Conservation (phyloP, 2,329 filamentous ascomycete genomes). For the Hawksworthiomyces lignivorus region DNA sequence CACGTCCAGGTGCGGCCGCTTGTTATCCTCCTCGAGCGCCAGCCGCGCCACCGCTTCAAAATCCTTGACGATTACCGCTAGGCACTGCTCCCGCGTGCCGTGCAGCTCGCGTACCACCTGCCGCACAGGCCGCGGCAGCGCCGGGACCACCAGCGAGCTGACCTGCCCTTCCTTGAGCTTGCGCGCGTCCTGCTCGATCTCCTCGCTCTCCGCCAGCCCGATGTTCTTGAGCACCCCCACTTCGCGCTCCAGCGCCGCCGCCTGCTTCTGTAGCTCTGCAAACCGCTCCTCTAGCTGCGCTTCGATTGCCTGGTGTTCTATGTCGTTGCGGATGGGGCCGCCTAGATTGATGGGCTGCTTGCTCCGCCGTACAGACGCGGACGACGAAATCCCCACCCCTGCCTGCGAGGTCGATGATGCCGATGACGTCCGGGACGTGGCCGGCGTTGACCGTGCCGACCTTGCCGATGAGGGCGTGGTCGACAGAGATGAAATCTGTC, state of each 20-base stretch:
- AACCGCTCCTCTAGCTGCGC: not conserved
- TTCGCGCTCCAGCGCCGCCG: conserved; percentile 10
- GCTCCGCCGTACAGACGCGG: not conserved
- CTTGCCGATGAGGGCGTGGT: conserved; percentile 6
- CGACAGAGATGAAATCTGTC: conserved; percentile 2
- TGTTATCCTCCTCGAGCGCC: conserved; percentile 6
- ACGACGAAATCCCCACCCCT: not conserved
- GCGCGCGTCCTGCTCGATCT: conserved; percentile 5
- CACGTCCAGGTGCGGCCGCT: not conserved
- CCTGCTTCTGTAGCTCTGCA: conserved; percentile 1
- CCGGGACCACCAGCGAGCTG: conserved; percentile 6
- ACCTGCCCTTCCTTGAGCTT: conserved; percentile 10
- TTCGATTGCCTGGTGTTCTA: conserved; percentile 6
- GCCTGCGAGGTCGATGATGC: conserved; percentile 3
- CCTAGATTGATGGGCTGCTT: conserved; percentile 3
- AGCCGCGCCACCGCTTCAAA: conserved; percentile 14
- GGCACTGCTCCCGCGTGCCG: conserved; percentile 5
- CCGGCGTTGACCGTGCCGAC: conserved; percentile 26
- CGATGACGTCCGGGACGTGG: too few species aligned
- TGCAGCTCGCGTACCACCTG: conserved; percentile 12
- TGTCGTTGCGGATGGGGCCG: not conserved
- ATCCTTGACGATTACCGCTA: conserved; percentile 11
- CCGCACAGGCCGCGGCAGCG: conserved; percentile 11
- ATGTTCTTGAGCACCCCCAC: conserved; percentile 8
- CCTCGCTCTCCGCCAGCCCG: conserved; percentile 3